Conservation (phyloP, 208 protist genomes). For the Plasmodiophora brassicae region DNA sequence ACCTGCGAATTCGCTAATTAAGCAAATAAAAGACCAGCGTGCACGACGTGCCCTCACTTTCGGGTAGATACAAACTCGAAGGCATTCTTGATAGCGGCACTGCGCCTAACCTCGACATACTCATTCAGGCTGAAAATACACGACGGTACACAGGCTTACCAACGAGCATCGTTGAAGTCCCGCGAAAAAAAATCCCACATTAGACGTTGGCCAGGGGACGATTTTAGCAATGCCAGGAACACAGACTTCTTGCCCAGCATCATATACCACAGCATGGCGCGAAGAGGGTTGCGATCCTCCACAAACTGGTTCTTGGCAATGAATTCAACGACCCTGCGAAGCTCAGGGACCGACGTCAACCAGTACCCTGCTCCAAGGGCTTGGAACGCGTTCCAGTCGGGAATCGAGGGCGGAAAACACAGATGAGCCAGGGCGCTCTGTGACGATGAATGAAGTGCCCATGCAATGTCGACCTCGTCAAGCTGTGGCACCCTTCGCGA, state of each 20-base stretch:
- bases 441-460: neutral
- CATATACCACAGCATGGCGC: neutral
- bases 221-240: conserved; percentile 2
- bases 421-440: neutral
- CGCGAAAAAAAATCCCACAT: neutral
- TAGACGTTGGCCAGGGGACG: neutral
- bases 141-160: neutral
- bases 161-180: neutral
- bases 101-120: neutral
- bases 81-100: neutral
- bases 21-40: neutral
- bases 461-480: neutral
- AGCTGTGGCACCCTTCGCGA: neutral
- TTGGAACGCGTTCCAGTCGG: neutral
- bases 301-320: neutral
- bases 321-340: neutral
- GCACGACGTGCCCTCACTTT: conserved; percentile 1
- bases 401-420: neutral
- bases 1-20: neutral
- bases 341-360: neutral
- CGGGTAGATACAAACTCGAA: neutral
- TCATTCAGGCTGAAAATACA: neutral
- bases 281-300: neutral
- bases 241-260: neutral
- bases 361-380: conserved; percentile 7